Base-by-base conservation (phyloP, 805 yeast genomes). In the Candida sakaeoensis region DNA sequence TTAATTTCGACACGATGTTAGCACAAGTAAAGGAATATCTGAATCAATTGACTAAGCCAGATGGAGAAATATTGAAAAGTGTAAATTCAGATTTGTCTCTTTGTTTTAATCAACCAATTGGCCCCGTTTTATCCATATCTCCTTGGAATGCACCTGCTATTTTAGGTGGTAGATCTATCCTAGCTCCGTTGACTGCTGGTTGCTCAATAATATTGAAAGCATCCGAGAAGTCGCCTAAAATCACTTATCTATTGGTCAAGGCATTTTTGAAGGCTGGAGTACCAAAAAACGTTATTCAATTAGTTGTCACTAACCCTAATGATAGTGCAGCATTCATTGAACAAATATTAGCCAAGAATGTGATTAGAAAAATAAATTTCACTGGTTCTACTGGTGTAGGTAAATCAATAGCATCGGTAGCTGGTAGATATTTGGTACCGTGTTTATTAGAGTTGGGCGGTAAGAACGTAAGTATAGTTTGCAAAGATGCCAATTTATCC, bases 111-210 rank as follows among this genome's bases (percentile, higher is more conserved):
- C 58, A 61, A 30, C 77, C 78, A 1, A 40, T 70, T 12, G 77
- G 78, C 1, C 71, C 75, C 0, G 71, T 72, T 1, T 48, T 72
- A 25, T 59, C 74, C 13, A 64, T 72, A 2, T 58, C 75, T 2
- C 69, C 78, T 0, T 72, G 77, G 77, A 72, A 72, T 51, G 76
- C 74, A 1, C 75, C 78, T 1, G 64, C 63, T 0, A 55, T 70
- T 12, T 52, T 72, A 24, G 52, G 64, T 10, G 57, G 60, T 12
- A 55, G 77, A 40, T 54, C 72, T 2, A 57, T 72, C 3, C 44
- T 58, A 13, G 70, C 71, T 5, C 77, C 77, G 2, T 53, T 72
- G 40, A 69, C 70, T 29, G 77, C 77, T 9, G 77, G 77, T 1
- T 70, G 76, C 44, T 70, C 75, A 0, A 76, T 72, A 9, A 51